Evolutionary conservation across 2,329 filamentous ascomycete genomes (phyloP), one percentile per base, ranked within the genome.

Genomic region (Gliomastix tumulicola): DNA sequence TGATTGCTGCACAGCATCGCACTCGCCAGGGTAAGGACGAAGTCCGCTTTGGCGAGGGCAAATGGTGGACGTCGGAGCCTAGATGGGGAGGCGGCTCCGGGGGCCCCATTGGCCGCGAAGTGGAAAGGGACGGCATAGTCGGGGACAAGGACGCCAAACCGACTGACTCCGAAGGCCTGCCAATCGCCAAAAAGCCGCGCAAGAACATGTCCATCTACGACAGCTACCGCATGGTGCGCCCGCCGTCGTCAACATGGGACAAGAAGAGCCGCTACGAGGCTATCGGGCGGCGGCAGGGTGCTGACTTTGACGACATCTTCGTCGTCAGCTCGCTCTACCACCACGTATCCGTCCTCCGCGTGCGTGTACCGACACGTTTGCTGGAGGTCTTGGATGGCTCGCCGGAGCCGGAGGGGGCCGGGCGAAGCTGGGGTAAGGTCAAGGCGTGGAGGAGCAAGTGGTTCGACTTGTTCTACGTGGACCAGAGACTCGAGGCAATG

Each of bases 71-170:
- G 1, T 69, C 65, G 7, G 68, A 66, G 46, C 71, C 65, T 22
- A 69, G 78, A 38, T 82, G 78, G 78, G 78, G 78, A 35, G 78
- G 78, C 32, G 77, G 76, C 4, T 49, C 69, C 8, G 78, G 78
- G 21, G 78, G 78, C 0, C 73, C 76, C 4, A 80, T 82, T 42
- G 78, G 78, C 3, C 67, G 73, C 19, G 78, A 82, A 54, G 59
- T 74, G 21, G 73, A 77, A 31, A 62, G 62, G 30, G 66, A 71
- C 41, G 50, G 59, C 9, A 46, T 65, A 19, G 47, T 65, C 11
- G 66, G 65, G 16, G 69, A 74, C 42, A 71, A 68, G 49, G 66
- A 71, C 36, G 53, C 54, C 30, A 47, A 49, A 17, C 50, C 45
- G 3, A 42, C 44, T 25, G 50, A 56, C 13, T 41, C 44, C 6